A percentile compares a stretch with the other conserved stretches of the same genome.
phyloP scores from a whole-genome alignment of 2,329 filamentous ascomycete species.

The Penicillium fuscoglaucum region DNA sequence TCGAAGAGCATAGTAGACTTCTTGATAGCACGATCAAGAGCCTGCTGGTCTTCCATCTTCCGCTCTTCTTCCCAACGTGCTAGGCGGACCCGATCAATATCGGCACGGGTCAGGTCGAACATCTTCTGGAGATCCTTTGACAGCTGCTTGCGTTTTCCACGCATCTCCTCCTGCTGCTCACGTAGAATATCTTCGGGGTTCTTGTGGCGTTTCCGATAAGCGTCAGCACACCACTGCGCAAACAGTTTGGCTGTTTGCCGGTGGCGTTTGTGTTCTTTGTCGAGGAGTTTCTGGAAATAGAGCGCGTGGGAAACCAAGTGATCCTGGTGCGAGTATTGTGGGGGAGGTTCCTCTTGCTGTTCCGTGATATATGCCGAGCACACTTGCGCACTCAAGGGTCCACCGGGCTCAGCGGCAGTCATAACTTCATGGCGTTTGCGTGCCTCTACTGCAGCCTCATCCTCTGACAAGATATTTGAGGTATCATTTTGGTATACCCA shows the following conservation, averaged over 20 bases:
- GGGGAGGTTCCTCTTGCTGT: conserved; percentile 68
- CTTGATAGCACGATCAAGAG: conserved; percentile 54
- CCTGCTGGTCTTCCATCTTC: conserved; percentile 53
- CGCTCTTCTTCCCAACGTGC: conserved; percentile 61
- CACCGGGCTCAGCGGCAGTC: conserved; percentile 71
- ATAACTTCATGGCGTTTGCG: conserved; percentile 68
- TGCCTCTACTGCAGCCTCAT: conserved; percentile 68
- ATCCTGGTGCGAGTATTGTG: conserved; percentile 84
- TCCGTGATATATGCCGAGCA: conserved; percentile 75
- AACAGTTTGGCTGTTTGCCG: conserved; percentile 73
- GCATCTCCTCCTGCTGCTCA: conserved; percentile 69
- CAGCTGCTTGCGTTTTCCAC: conserved; percentile 70
- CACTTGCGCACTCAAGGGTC: conserved; percentile 67
- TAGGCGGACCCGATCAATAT: conserved; percentile 58
- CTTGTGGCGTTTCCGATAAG: conserved; percentile 45
- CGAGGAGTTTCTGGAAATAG: conserved; percentile 77
- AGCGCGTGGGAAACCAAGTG: conserved; percentile 77
- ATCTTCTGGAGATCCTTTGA: conserved; percentile 63
- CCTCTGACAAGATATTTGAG: conserved; percentile 52
- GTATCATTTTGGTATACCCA: conserved; percentile 59
- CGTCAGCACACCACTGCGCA: conserved; percentile 57
- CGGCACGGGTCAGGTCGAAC: conserved; percentile 59
- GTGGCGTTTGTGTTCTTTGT: conserved; percentile 76
- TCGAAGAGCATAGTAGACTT: conserved; percentile 53
- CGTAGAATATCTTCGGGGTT: conserved; percentile 72